Evolutionary conservation across 768 basidiomycete species (phyloP), one percentile per base, ranked within the genome.

Genomic region (Pholiota molesta): DNA sequence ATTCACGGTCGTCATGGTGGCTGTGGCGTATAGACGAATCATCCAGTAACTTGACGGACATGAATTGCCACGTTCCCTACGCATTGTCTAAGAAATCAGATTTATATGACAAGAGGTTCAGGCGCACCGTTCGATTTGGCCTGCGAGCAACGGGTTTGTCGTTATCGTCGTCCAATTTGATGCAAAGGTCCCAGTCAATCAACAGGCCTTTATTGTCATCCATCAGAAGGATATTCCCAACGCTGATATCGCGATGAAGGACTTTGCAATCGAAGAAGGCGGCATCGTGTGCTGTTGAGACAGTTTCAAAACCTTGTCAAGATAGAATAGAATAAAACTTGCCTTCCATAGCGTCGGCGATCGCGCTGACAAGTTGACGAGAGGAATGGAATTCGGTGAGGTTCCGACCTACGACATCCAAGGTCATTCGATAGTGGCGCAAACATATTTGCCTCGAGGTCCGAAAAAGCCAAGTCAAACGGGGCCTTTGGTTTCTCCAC

Each of bases 281-380:
- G n/a, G 11, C 47, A 26, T 49, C 47, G 11, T 49, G 23, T 11
- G 47, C 47, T 49, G n/a, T 49, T 13, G 13, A 26, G 23, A 47
- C 7, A 23, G 5, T 13, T 13, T 21, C 5, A 49, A 26, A 49
- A 19, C 10, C 1, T 47, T 21, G 11, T 8, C 11, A 19, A 26
- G 4, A 7, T 14, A 8, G 13, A 19, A 11, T 11, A n/a, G 3
- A 19, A 9, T 1, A 19, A 21, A 3, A 11, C 47, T 51, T 40
- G 63, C 68, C 64, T 60, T 52, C 45, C 28, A 66, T 54, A n/a
- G 70, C 68, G 53, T 71, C 66, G 1, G 52, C 49, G 8, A 73
- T 51, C 5, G 59, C 68, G 23, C 28, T 55, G 7, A 70, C 54
- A 37, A 67, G 59, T 59, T 69, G 63, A 11, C 40, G 19, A 0